Evolutionary conservation across 495 filamentous ascomycete genomes (phyloP).

Genomic region (Penicillium crystallinum): DNA sequence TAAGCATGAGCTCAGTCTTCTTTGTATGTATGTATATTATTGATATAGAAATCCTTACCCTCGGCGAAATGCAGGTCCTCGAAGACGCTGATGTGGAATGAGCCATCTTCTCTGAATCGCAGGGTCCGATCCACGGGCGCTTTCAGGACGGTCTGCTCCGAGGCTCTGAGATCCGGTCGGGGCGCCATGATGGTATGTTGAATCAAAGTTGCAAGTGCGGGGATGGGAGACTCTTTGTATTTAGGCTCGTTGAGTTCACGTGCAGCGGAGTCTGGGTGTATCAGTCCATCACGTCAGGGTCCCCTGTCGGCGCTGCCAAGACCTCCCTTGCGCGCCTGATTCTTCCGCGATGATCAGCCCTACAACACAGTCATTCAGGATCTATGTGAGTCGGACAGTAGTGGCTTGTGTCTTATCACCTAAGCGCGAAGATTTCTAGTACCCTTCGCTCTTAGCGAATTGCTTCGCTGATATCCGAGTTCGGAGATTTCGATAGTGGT

Average conservation of each 20-base stretch:
- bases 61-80: constrained; percentile 68
- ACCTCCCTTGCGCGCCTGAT: neutral
- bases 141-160: neutral
- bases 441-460: no score
- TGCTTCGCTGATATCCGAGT: no score
- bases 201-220: neutral
- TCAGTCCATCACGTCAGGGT: neutral
- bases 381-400: no score
- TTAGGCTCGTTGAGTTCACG: neutral
- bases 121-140: neutral
- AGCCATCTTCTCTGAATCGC: constrained; percentile 30
- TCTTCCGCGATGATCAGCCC: no score
- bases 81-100: constrained; percentile 55
- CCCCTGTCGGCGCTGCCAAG: neutral
- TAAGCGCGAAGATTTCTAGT: no score
- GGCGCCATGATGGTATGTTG: neutral
- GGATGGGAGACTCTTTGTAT: neutral
- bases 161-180: neutral
- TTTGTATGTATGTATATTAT: neutral
- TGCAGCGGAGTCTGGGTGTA: no score
- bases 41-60: constrained; percentile 30
- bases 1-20: neutral
- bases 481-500: no score
- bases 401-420: no score
- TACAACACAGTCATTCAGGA: no score